These are phyloP conservation scores for Penicillium psychrofluorescens DNA, from an alignment of 495 filamentous ascomycete genomes.

Conservation along the genomic window DNA sequence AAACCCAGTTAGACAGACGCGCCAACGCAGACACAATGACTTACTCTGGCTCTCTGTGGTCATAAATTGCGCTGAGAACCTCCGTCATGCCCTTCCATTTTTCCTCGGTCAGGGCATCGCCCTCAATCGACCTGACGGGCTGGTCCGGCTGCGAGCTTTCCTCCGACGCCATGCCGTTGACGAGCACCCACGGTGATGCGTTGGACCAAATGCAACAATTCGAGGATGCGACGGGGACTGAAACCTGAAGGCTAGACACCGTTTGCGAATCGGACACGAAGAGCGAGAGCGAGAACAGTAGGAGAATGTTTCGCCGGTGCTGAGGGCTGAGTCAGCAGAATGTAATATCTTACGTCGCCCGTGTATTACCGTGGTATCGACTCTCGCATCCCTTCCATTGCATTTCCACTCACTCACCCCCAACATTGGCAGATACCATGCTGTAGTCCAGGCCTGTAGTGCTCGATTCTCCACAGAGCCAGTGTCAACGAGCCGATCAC, in stretches of 20 bases:
- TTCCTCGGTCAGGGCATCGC: conserved; percentile 43
- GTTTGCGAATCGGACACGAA: no score
- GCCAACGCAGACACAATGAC: conserved; percentile 4
- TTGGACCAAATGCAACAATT: conserved; percentile 2
- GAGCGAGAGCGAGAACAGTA: not conserved
- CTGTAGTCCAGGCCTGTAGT: no score
- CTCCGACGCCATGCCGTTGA: conserved; percentile 23
- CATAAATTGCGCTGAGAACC: conserved; percentile 48
- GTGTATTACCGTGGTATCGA: no score
- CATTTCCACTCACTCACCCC: no score
- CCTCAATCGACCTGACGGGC: conserved; percentile 38
- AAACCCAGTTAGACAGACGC: no score
- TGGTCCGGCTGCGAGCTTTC: conserved; percentile 30
- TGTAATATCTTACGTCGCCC: not conserved
- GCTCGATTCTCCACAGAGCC: no score
- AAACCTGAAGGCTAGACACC: no score
- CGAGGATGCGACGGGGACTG: not conserved
- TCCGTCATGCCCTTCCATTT: conserved; percentile 54
- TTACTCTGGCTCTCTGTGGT: conserved; percentile 50
- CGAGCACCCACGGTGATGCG: not conserved
- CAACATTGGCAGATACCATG: no score
- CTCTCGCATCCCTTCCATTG: no score
- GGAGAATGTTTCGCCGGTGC: no score
- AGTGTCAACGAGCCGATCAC: no score
- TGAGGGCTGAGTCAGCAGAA: not conserved